phyloP scores from a whole-genome alignment of 768 basidiomycete genomes.

The Lactarius quietus region DNA sequence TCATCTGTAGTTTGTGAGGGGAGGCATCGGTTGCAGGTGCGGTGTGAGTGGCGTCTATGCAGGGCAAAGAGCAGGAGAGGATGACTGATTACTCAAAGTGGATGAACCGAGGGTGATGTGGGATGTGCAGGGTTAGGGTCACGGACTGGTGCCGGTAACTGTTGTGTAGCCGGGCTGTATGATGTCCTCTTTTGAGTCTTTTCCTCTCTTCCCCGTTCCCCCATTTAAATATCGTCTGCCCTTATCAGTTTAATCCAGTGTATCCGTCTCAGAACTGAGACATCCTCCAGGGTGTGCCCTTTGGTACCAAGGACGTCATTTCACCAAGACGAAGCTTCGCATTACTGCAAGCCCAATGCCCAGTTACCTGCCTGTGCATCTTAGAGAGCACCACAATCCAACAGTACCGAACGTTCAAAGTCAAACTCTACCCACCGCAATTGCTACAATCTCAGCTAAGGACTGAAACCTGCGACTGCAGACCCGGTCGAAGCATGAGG shows the following conservation, averaged over 20 bases:
- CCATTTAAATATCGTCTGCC: too few species aligned
- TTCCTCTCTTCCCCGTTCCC: too few species aligned
- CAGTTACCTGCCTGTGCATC: constrained; percentile 17
- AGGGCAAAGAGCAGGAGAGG: too few species aligned
- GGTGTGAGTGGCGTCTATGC: too few species aligned
- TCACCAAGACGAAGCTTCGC: constrained; percentile 39
- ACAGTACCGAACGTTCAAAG: not conserved
- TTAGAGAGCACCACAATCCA: constrained; percentile 5
- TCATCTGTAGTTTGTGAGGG: too few species aligned
- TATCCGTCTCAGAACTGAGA: constrained; percentile 1
- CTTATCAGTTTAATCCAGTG: constrained; percentile 31
- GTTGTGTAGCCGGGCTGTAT: too few species aligned
- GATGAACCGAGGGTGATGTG: too few species aligned
- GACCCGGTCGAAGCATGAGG: constrained; percentile 23
- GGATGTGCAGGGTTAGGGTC: too few species aligned
- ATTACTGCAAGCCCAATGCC: constrained; percentile 28
- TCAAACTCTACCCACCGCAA: not conserved
- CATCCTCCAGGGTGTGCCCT: constrained; percentile 59
- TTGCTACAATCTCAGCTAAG: constrained; percentile 1
- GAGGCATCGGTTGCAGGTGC: too few species aligned
- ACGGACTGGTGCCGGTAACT: too few species aligned
- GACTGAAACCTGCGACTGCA: constrained; percentile 1
- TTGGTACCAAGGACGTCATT: constrained; percentile 72
- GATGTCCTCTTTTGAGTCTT: too few species aligned
- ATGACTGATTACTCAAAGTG: too few species aligned